phyloP scores from a whole-genome alignment of 2,329 filamentous ascomycete genomes.

The Zalaria obscura region DNA sequence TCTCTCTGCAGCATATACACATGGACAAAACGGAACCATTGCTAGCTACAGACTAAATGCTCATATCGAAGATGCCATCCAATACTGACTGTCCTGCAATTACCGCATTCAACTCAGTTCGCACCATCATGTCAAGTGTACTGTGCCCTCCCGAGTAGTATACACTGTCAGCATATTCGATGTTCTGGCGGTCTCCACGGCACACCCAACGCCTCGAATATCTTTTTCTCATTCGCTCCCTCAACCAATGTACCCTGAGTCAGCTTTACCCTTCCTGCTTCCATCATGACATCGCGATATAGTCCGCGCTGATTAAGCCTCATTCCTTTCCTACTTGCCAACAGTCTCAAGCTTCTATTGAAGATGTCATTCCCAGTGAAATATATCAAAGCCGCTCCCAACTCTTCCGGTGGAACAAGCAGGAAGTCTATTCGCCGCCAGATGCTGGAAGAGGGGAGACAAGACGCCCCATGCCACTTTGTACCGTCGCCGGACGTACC shows the following conservation, averaged over 20 bases:
- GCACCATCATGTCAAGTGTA: too few relatives aligned
- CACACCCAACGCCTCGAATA: constrained; percentile 73
- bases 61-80: too few relatives aligned
- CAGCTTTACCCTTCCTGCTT: constrained; percentile 41
- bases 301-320: constrained; percentile 72
- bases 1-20: too few relatives aligned
- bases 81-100: too few relatives aligned
- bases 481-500: constrained; percentile 39
- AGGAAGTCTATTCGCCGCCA: constrained; percentile 82
- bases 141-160: not conserved
- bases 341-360: constrained; percentile 68
- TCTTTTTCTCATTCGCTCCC: constrained; percentile 58
- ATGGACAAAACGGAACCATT: too few relatives aligned
- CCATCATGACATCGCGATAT: constrained; percentile 55
- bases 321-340: constrained; percentile 73
- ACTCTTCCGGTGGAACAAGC: constrained; percentile 63
- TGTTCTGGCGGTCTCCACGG: constrained; percentile 68
- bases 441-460: constrained; percentile 43
- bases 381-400: constrained; percentile 80
- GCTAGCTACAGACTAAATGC: too few relatives aligned
- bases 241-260: constrained; percentile 60
- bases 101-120: too few relatives aligned
- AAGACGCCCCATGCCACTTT: constrained; percentile 82
- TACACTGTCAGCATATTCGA: constrained; percentile 51
- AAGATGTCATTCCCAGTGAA: constrained; percentile 95